Percentiles rank a stretch among this genome's conserved stretches.
Conservation (phyloP, 495 filamentous ascomycete species). For the Amphirosellinia nigrospora region DNA sequence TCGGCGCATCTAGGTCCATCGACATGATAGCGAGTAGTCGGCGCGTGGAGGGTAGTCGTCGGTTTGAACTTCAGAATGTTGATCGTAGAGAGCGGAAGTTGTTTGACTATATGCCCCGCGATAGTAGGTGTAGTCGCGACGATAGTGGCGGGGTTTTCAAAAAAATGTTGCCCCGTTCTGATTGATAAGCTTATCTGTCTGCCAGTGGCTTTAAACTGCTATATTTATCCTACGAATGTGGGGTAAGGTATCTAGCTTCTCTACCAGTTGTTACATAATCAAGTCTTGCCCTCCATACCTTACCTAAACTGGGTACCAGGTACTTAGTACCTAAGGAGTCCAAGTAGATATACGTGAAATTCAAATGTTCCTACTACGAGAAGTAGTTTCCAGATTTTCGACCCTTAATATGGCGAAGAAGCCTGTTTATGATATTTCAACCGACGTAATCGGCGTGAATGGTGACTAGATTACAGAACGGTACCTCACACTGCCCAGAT, state of each 20-base stretch:
- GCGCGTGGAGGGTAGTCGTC: background rate
- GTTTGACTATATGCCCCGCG: background rate
- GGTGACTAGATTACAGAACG: background rate
- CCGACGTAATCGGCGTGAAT: background rate
- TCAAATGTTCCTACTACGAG: too few relatives aligned
- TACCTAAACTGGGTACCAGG: too few relatives aligned
- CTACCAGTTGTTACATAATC: too few relatives aligned
- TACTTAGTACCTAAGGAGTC: too few relatives aligned
- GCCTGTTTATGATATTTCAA: background rate
- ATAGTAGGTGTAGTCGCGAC: slow-evolving; percentile 5
- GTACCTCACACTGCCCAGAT: background rate
- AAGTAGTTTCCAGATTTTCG: too few relatives aligned
- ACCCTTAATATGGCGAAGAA: background rate
- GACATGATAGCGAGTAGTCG: slow-evolving; percentile 31
- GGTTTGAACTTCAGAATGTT: background rate
- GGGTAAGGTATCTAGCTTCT: background rate
- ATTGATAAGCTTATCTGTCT: slow-evolving; percentile 28
- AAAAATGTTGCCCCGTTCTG: slow-evolving; percentile 32
- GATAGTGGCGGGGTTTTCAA: slow-evolving; percentile 23
- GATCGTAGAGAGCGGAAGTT: background rate
- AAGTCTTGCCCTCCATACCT: too few relatives aligned
- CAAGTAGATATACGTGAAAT: too few relatives aligned
- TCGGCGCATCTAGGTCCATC: slow-evolving; percentile 40
- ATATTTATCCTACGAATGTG: background rate
- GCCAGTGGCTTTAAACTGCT: slow-evolving; percentile 1